Percentiles rank a stretch among this genome's conserved stretches.
phyloP scores from a whole-genome alignment of 257 asterid species.

The Thymus mandschuricus region DNA sequence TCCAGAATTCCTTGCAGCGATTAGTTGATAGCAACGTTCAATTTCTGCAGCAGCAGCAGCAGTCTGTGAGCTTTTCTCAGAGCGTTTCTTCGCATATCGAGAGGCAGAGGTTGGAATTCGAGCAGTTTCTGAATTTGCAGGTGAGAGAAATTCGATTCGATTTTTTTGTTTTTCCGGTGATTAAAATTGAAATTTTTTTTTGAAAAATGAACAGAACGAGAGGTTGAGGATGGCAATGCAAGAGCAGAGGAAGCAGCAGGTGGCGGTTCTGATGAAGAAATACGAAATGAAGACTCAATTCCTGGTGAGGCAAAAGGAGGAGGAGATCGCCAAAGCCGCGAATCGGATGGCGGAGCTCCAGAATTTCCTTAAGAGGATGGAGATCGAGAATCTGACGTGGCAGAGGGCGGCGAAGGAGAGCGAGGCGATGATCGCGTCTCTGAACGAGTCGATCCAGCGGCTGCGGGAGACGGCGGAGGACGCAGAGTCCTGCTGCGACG shows the following conservation, averaged over 20 bases:
- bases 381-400: conserved; percentile 66
- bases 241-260: conserved; percentile 65
- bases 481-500: conserved; percentile 62
- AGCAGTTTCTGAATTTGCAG: conserved; percentile 58
- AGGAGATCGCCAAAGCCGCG: conserved; percentile 52
- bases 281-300: conserved; percentile 50
- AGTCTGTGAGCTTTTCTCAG: conserved; percentile 30
- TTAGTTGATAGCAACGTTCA: not conserved
- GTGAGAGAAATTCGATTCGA: conserved; percentile 30
- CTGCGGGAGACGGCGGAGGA: conserved; percentile 53
- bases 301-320: conserved; percentile 60
- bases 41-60: conserved; percentile 24
- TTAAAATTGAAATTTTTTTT: no score
- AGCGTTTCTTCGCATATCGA: conserved; percentile 42
- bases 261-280: conserved; percentile 40
- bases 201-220: conserved; percentile 55
- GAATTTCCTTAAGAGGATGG: conserved; percentile 42
- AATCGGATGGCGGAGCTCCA: conserved; percentile 52
- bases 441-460: conserved; percentile 56
- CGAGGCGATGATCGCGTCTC: conserved; percentile 52
- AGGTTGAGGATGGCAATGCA: conserved; percentile 57
- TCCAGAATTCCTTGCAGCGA: conserved; percentile 32
- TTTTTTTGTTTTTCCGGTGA: not conserved
- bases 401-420: conserved; percentile 61
- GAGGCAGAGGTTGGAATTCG: conserved; percentile 61